Conservation (phyloP, 2,329 filamentous ascomycete genomes). For the Neophaeococcomyces mojaviensis region DNA sequence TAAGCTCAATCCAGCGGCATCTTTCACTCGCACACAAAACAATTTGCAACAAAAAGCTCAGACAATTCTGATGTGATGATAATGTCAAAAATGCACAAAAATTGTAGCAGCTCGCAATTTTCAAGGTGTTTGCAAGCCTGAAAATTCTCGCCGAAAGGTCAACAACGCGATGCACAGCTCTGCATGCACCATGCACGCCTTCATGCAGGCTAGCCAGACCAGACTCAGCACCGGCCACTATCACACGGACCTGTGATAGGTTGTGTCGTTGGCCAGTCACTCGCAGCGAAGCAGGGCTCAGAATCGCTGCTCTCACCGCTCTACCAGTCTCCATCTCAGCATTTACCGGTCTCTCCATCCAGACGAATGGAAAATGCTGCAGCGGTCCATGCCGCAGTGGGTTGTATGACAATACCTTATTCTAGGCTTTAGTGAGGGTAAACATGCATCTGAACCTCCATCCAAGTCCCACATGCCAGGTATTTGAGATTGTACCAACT, state of each 20-base stretch:
- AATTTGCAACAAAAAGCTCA: constrained; percentile 3
- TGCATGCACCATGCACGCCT: constrained; percentile 8
- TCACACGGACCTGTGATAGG: constrained; percentile 1
- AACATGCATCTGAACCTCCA: background rate
- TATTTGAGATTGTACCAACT: too few species aligned
- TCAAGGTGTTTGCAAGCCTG: constrained; percentile 4
- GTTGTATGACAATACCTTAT: constrained; percentile 3
- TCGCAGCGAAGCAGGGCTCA: constrained; percentile 8
- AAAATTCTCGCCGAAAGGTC: constrained; percentile 6
- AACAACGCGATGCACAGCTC: constrained; percentile 5
- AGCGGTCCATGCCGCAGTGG: constrained; percentile 8
- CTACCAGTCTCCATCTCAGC: constrained; percentile 1
- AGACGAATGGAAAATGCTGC: constrained; percentile 9
- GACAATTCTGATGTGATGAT: constrained; percentile 3
- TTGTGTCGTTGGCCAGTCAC: background rate
- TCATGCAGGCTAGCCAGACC: constrained; percentile 8
- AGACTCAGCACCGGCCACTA: constrained; percentile 2
- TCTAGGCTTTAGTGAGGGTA: background rate
- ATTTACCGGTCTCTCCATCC: constrained; percentile 1
- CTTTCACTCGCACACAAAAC: background rate
- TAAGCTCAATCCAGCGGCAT: background rate
- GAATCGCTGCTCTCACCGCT: constrained; percentile 9
- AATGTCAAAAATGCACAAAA: background rate
- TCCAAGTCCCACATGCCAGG: background rate
- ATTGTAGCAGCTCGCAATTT: background rate